phyloP scores from a whole-genome alignment of 306 rosid species.

The Notholithocarpus densiflorus region DNA sequence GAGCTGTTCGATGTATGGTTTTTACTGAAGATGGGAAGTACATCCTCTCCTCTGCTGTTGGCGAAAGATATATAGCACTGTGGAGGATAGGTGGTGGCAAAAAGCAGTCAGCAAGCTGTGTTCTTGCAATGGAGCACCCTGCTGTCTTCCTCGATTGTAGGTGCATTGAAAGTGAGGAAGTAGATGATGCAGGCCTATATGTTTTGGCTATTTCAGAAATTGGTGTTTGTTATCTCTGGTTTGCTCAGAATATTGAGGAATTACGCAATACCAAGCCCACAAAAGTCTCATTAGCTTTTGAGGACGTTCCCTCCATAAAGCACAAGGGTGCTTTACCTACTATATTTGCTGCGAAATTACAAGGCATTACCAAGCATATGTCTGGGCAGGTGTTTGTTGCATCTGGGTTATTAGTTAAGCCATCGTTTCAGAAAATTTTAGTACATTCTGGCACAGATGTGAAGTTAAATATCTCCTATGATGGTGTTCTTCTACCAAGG shows the following conservation, averaged over 20 bases:
- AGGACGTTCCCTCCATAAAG: conserved; percentile 48
- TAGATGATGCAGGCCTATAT: conserved; percentile 42
- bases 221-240: conserved; percentile 87
- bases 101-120: conserved; percentile 76
- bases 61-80: conserved; percentile 84
- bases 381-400: conserved; percentile 74
- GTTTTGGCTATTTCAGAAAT: conserved; percentile 88
- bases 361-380: conserved; percentile 47
- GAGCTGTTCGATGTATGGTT: conserved; percentile 75
- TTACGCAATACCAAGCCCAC: conserved; percentile 63
- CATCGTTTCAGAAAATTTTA: conserved; percentile 67
- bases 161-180: conserved; percentile 39
- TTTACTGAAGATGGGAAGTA: conserved; percentile 83
- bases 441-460: conserved; percentile 71
- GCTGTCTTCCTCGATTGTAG: conserved; percentile 78
- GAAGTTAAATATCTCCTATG: conserved; percentile 56
- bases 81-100: conserved; percentile 67
- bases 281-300: conserved; percentile 58
- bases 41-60: conserved; percentile 81
- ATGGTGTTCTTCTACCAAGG: conserved; percentile 80
- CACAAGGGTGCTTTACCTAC: conserved; percentile 57
- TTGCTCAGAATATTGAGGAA: conserved; percentile 64
- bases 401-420: conserved; percentile 72
- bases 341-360: conserved; percentile 78
- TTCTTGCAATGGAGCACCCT: conserved; percentile 94